These are phyloP conservation scores for Linum lewisii DNA, from an alignment of 345 rosid species.

Conservation along the genomic window DNA sequence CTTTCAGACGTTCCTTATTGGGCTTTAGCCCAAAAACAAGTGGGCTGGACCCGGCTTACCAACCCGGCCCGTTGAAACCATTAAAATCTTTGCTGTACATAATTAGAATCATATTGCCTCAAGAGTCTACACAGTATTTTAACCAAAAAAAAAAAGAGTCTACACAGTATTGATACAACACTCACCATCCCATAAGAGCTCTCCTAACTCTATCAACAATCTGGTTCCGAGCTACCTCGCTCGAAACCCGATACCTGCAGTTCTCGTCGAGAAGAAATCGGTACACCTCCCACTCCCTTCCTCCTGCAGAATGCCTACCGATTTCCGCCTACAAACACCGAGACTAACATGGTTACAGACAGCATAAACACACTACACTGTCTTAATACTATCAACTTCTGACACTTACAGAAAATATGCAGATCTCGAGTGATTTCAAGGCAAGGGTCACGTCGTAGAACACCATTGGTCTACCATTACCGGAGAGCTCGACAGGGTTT, in stretches of 20 bases:
- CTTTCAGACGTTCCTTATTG: too few species aligned
- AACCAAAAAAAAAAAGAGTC: too few species aligned
- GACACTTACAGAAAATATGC: slow-evolving; percentile 57
- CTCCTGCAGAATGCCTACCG: slow-evolving; percentile 48
- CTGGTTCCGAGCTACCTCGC: slow-evolving; percentile 35
- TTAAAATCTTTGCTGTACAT: too few species aligned
- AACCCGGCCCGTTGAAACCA: too few species aligned
- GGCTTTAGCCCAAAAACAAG: too few species aligned
- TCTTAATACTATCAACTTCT: slow-evolving; percentile 4
- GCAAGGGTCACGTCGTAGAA: slow-evolving; percentile 76
- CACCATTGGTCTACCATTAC: slow-evolving; percentile 75
- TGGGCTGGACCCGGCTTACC: too few species aligned
- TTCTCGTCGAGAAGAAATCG: slow-evolving; percentile 71
- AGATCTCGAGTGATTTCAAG: slow-evolving; percentile 58
- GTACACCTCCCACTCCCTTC: slow-evolving; percentile 82
- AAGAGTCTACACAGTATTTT: too few species aligned
- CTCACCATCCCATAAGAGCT: slow-evolving; percentile 80
- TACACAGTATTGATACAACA: too few species aligned
- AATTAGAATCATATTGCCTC: too few species aligned
- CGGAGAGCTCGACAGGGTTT: slow-evolving; percentile 80
- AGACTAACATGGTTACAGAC: neutral
- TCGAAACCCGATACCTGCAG: slow-evolving; percentile 28
- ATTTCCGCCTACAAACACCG: slow-evolving; percentile 60
- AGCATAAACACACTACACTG: slow-evolving; percentile 8
- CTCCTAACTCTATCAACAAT: slow-evolving; percentile 66